A percentile compares a stretch with the other conserved stretches of the same genome.
Evolutionary conservation across 164 flowering plant genomes (phyloP).

Genomic region (Houttuynia cordata): DNA sequence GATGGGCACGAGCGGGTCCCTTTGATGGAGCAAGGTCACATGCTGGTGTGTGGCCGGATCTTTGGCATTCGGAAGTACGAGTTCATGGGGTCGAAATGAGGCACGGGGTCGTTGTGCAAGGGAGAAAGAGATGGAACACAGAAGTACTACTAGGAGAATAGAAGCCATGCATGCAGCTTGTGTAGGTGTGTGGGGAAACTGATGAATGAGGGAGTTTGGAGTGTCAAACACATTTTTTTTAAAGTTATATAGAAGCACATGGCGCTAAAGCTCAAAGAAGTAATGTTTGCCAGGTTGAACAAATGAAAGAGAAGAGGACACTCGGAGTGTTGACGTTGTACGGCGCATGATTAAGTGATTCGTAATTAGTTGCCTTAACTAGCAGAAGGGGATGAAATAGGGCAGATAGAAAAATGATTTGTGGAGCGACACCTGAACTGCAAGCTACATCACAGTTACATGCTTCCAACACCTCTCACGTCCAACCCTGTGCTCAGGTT

Average conservation of each 20-base stretch:
- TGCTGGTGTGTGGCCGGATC: conserved; percentile 13
- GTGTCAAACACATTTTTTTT: not conserved
- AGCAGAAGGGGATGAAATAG: not conserved
- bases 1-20: conserved; percentile 5
- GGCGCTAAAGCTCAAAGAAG: not conserved
- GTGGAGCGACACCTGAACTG: not conserved
- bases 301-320: not conserved
- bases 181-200: not conserved
- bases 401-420: not conserved
- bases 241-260: not conserved
- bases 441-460: not conserved
- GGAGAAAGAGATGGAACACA: not conserved
- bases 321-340: not conserved
- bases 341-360: not conserved
- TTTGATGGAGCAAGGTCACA: conserved; percentile 3
- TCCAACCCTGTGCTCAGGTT: not conserved
- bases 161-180: not conserved
- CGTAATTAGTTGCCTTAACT: too few species aligned
- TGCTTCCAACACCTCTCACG: conserved; percentile 3
- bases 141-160: not conserved
- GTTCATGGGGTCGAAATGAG: not conserved
- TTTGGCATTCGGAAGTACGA: conserved; percentile 5
- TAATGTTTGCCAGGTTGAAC: not conserved
- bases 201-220: not conserved
- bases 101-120: not conserved